Conservation (phyloP, 2,329 filamentous ascomycete species). For the Penicillium digitatum region DNA sequence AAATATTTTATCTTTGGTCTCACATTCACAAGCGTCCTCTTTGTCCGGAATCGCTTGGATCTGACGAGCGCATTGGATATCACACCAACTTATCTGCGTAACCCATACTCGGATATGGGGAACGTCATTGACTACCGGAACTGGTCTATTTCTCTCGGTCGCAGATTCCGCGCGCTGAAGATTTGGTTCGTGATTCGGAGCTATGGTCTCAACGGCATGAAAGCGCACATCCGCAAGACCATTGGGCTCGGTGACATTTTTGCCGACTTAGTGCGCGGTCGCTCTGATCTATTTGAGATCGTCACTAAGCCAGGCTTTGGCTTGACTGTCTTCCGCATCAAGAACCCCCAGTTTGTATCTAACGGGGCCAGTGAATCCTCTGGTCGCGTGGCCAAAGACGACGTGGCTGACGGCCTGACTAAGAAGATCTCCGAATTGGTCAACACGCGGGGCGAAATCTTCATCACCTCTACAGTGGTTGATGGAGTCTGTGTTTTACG, state of each 20-base stretch:
- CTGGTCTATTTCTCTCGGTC: conserved; percentile 92
- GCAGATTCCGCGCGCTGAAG: conserved; percentile 83
- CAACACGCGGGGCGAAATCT: conserved; percentile 72
- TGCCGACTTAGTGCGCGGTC: conserved; percentile 53
- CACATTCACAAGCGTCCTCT: conserved; percentile 63
- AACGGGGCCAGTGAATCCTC: conserved; percentile 15
- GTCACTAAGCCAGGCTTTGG: conserved; percentile 72
- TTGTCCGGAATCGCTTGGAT: conserved; percentile 68
- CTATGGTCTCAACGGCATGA: conserved; percentile 74
- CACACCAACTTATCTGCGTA: conserved; percentile 76
- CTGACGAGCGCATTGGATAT: conserved; percentile 77
- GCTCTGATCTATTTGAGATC: conserved; percentile 70
- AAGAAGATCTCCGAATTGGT: conserved; percentile 71
- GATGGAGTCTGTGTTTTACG: conserved; percentile 73
- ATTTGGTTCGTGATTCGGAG: conserved; percentile 90
- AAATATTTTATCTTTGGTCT: conserved; percentile 1
- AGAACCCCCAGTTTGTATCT: conserved; percentile 34
- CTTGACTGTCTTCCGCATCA: conserved; percentile 70
- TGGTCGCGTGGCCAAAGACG: conserved; percentile 34
- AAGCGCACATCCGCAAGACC: conserved; percentile 66
- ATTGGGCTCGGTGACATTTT: conserved; percentile 69
- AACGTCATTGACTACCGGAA: conserved; percentile 92
- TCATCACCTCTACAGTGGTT: conserved; percentile 73
- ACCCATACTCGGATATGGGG: conserved; percentile 73
- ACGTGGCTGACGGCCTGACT: conserved; percentile 63